These are phyloP conservation scores for Poteriospumella lacustris DNA, from an alignment of 108 stramenopile species.

Conservation along the genomic window DNA sequence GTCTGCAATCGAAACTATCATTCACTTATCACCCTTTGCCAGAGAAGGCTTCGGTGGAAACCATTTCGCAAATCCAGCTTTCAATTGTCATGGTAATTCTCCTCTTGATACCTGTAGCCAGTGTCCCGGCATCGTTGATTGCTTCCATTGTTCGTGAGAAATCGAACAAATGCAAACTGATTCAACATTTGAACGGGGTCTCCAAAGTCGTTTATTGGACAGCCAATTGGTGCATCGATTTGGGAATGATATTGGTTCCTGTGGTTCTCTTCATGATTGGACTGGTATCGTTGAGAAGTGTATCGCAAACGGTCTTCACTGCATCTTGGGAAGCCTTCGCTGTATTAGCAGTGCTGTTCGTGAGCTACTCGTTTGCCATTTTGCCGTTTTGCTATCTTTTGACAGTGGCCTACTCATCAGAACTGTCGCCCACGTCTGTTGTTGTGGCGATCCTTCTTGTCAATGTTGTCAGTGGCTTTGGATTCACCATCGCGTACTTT, in stretches of 20 bases:
- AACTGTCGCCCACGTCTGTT: too few species aligned
- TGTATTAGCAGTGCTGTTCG: conserved; percentile 15
- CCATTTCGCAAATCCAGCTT: conserved; percentile 40
- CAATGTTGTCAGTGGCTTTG: too few species aligned
- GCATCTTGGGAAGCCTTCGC: conserved; percentile 24
- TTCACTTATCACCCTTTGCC: conserved; percentile 44
- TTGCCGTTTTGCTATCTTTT: conserved; percentile 55
- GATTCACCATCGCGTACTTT: too few species aligned
- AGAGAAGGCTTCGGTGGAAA: conserved; percentile 31
- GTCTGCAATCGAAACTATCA: not conserved
- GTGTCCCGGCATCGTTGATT: conserved; percentile 45
- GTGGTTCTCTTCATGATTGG: conserved; percentile 36
- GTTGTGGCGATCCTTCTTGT: too few species aligned
- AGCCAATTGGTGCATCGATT: conserved; percentile 33
- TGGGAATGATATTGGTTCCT: conserved; percentile 34
- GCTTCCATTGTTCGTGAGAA: conserved; percentile 45
- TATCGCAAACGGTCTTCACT: conserved; percentile 44
- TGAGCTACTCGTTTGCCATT: conserved; percentile 36
- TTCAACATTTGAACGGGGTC: conserved; percentile 48
- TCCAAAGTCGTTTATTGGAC: conserved; percentile 39
- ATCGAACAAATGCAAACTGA: conserved; percentile 41
- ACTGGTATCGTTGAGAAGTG: conserved; percentile 34
- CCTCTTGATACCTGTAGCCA: conserved; percentile 49
- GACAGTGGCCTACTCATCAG: conserved; percentile 43
- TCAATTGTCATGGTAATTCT: conserved; percentile 42